phyloP scores from a whole-genome alignment of 176 grass and related monocot species.

The Aegilops speltoides region DNA sequence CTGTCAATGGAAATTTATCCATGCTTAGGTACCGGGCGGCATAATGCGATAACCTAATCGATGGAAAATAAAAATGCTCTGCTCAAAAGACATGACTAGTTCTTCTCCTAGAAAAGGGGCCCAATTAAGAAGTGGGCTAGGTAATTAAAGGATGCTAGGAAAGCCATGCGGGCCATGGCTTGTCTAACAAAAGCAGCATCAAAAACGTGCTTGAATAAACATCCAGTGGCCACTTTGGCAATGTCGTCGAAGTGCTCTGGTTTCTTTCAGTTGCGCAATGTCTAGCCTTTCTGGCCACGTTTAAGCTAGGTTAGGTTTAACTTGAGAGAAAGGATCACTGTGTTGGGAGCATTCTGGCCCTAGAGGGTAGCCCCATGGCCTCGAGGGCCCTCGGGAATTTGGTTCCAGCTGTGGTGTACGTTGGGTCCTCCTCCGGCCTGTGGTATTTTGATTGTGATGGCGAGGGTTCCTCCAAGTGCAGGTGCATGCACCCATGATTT shows the following conservation, averaged over 20 bases:
- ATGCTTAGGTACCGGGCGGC: neutral
- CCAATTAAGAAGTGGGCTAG: neutral
- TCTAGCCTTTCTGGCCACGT: slow-evolving; percentile 1
- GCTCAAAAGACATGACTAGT: neutral
- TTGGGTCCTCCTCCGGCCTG: neutral
- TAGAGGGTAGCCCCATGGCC: neutral
- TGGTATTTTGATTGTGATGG: slow-evolving; percentile 17
- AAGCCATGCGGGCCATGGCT: slow-evolving; percentile 12
- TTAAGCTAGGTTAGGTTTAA: slow-evolving; percentile 21
- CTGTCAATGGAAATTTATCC: neutral
- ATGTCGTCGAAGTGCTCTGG: neutral
- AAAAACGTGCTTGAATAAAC: slow-evolving; percentile 43
- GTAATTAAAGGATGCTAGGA: slow-evolving; percentile 10
- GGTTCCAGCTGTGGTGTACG: neutral
- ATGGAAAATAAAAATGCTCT: neutral
- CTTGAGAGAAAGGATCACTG: neutral
- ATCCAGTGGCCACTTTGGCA: slow-evolving; percentile 45
- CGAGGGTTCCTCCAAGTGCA: slow-evolving; percentile 1
- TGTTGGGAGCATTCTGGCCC: neutral
- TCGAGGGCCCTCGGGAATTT: neutral
- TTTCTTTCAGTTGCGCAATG: slow-evolving; percentile 8
- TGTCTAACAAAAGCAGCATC: slow-evolving; percentile 21
- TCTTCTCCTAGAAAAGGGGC: slow-evolving; percentile 20
- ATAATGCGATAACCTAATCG: neutral
- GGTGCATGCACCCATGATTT: neutral